Conservation (phyloP, 164 flowering plant species). For the Vitis labrusca region DNA sequence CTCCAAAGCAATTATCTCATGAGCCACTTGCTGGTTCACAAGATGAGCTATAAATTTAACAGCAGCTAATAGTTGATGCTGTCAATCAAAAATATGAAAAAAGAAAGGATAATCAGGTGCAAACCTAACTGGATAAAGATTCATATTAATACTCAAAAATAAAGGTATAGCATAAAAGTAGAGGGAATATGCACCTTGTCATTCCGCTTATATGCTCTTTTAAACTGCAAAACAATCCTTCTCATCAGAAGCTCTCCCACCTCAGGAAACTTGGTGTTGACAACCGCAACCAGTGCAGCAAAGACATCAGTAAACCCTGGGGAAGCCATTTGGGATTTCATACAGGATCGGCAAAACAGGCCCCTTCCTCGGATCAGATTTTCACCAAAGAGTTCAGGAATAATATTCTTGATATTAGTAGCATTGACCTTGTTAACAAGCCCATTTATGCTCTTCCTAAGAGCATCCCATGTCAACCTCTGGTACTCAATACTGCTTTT, state of each 20-base stretch:
- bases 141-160: background rate
- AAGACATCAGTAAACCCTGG: constrained; percentile 93
- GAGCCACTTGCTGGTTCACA: constrained; percentile 94
- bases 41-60: constrained; percentile 93
- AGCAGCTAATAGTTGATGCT: constrained; percentile 88
- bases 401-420: constrained; percentile 77
- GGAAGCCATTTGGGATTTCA: constrained; percentile 98
- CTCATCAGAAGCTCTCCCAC: constrained; percentile 82
- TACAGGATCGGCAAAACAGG: constrained; percentile 86
- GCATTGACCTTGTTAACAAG: constrained; percentile 96
- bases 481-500: constrained; percentile 86
- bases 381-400: constrained; percentile 86
- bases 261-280: constrained; percentile 90
- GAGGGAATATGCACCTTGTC: constrained; percentile 60
- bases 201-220: constrained; percentile 91
- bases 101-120: background rate
- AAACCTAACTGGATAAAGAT: background rate
- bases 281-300: constrained; percentile 91
- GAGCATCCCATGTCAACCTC: constrained; percentile 94
- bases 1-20: constrained; percentile 89
- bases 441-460: constrained; percentile 93
- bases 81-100: constrained; percentile 7
- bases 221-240: constrained; percentile 87
- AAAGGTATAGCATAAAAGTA: background rate
- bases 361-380: constrained; percentile 92